Base-by-base conservation (phyloP, 371 early-diverging fungal genomes). In the Parasitella parasitica region DNA sequence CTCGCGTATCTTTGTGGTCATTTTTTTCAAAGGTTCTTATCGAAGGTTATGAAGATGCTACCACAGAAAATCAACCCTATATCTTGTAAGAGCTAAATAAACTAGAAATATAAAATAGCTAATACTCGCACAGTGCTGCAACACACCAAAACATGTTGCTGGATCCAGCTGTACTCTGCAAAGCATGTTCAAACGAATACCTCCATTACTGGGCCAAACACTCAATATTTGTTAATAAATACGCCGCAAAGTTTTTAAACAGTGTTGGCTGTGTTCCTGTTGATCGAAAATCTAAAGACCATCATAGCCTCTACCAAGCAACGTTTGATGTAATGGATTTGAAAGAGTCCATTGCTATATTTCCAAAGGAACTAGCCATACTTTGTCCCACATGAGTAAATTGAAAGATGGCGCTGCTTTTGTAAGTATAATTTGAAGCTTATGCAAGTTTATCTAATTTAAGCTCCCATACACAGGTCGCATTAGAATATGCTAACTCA, bases 61-160 rank as follows among this genome's bases (percentile, higher is more conserved):
- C 24, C 13, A 20, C 26, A 13, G 15, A 28, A 7, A 15, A 59
- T 16, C 51, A 51, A 43, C 67, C 67, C 16, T 32, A 46, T 36
- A 58, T 67, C 13, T 38, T 67, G 67, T 63, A 57, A 63, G 55
- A 22, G n/a, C n/a, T n/a, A n/a, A n/a, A 18, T 22, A 43, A 18
- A 20, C 22, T 43, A n/a, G 2, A 3, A 20, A 18, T 43, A 12
- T 43, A 20, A 41, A 18, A 5, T 5, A 6, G 15, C 2, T 13
- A 20, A n/a, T 20, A 11, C 6, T 43, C 5, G 22, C 11, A 2
- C 11, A 67, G 66, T n/a, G 66, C 66, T 28, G 43, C 61, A 6
- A 73, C 74, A 1, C 74, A 73, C 28, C 65, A 62, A 57, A 77
- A 77, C 46, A 77, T 77, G 78, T 56, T 75, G 32, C 55, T 77